A percentile compares a stretch with the other conserved stretches of the same genome.
These are phyloP conservation scores for Phlebiopsis flavidoalba DNA, from an alignment of 768 basidiomycete species.

Conservation along the genomic window DNA sequence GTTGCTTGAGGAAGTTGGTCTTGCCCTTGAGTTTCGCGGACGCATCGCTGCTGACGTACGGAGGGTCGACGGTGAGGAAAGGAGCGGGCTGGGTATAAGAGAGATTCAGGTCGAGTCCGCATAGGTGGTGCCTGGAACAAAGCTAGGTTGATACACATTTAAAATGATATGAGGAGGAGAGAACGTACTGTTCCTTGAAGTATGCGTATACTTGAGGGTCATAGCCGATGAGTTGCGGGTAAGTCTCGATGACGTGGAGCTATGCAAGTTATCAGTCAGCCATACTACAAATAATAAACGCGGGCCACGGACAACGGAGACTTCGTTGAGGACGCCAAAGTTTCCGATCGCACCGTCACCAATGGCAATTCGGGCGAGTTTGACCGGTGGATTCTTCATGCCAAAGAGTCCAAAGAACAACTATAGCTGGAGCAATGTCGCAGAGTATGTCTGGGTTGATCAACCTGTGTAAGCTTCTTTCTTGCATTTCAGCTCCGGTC, in stretches of 20 bases:
- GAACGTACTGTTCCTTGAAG: conserved; percentile 59
- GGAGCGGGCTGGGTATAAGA: conserved; percentile 54
- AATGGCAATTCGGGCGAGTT: conserved; percentile 61
- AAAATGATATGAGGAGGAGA: background rate
- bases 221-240: conserved; percentile 73
- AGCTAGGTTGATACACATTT: background rate
- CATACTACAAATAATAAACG: background rate
- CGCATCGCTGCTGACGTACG: no score
- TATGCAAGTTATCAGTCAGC: conserved; percentile 18
- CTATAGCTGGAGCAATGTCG: conserved; percentile 47
- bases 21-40: no score
- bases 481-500: conserved; percentile 76
- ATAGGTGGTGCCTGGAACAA: conserved; percentile 47
- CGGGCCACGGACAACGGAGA: conserved; percentile 42
- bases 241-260: conserved; percentile 63
- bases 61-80: no score
- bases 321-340: conserved; percentile 41
- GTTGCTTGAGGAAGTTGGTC: no score
- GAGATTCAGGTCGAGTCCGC: conserved; percentile 61
- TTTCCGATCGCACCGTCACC: conserved; percentile 63
- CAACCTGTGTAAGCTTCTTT: conserved; percentile 45
- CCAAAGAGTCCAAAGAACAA: conserved; percentile 69
- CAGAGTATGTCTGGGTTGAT: background rate
- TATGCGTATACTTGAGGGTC: conserved; percentile 61
- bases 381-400: conserved; percentile 59